Evolutionary conservation across 768 basidiomycete genomes (phyloP).

Genomic region (Pulveroboletus sp.): DNA sequence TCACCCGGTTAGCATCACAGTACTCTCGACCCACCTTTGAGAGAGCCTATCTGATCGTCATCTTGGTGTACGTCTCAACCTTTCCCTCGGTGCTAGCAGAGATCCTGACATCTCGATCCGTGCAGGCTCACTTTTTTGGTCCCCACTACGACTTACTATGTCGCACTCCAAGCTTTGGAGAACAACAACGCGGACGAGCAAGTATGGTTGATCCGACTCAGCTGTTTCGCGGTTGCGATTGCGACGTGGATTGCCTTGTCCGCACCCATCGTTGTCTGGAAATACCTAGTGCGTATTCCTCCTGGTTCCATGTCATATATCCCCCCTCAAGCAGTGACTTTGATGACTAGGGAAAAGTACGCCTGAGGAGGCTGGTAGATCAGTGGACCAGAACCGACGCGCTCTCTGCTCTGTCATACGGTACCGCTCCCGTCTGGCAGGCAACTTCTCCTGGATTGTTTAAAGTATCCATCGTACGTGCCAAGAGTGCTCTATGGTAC

Average conservation of each 20-base stretch:
- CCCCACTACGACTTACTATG: conserved; percentile 37
- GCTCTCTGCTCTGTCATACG: conserved; percentile 21
- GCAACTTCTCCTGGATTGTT: conserved; percentile 39
- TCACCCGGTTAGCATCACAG: conserved; percentile 33
- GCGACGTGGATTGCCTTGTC: conserved; percentile 37
- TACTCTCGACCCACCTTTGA: conserved; percentile 45
- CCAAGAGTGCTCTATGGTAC: background rate
- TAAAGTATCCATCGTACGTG: conserved; percentile 33
- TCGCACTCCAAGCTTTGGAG: conserved; percentile 24
- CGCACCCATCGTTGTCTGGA: conserved; percentile 44
- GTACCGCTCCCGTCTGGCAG: conserved; percentile 36
- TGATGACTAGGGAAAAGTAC: conserved; percentile 37
- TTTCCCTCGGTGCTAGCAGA: background rate
- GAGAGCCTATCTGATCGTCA: conserved; percentile 36
- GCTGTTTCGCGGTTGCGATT: conserved; percentile 35
- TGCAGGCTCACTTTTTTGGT: conserved; percentile 36
- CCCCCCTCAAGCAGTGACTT: background rate
- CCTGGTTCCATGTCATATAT: background rate
- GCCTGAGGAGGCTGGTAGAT: conserved; percentile 34
- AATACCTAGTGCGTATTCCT: conserved; percentile 34
- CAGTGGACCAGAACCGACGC: conserved; percentile 40
- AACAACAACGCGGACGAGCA: conserved; percentile 12
- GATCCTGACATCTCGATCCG: background rate
- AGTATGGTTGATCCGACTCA: conserved; percentile 33
- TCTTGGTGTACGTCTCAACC: conserved; percentile 35